Conservation (phyloP, 23 red algal species). For the Agarophyton chilense region DNA sequence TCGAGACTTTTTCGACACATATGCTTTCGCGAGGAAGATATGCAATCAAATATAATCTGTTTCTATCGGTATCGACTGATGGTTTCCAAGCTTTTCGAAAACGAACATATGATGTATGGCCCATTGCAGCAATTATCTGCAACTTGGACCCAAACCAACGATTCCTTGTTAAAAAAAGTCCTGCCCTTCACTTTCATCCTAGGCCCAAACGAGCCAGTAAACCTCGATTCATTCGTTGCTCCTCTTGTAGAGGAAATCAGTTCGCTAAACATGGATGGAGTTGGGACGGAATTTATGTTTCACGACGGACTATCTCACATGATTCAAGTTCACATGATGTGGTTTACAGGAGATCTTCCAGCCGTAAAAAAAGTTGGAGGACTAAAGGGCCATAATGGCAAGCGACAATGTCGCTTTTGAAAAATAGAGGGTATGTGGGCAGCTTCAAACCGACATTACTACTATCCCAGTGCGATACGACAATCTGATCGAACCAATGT, state of each 20-base stretch:
- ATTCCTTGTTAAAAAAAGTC: no score
- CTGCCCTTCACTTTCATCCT: no score
- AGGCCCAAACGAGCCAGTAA: not conserved
- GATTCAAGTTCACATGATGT: no score
- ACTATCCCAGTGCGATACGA: not conserved
- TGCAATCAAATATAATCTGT: not conserved
- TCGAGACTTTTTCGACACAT: conserved; percentile 16
- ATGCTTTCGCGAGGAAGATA: not conserved
- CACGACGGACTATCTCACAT: no score
- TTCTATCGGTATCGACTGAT: not conserved
- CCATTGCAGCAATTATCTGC: conserved; percentile 6
- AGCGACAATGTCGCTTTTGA: no score
- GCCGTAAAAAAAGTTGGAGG: no score
- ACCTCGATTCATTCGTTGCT: not conserved
- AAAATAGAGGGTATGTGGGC: no score
- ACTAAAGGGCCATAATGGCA: no score
- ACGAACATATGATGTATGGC: not conserved
- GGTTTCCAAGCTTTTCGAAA: conserved; percentile 16
- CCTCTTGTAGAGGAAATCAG: not conserved
- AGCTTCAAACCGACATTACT: not conserved
- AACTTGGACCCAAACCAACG: no score
- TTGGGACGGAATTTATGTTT: no score
- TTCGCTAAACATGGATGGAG: not conserved
- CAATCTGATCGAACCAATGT: not conserved
- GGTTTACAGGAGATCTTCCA: no score